These are phyloP conservation scores for Aspergillus tanneri DNA, from an alignment of 2,329 filamentous ascomycete species.

Conservation along the genomic window DNA sequence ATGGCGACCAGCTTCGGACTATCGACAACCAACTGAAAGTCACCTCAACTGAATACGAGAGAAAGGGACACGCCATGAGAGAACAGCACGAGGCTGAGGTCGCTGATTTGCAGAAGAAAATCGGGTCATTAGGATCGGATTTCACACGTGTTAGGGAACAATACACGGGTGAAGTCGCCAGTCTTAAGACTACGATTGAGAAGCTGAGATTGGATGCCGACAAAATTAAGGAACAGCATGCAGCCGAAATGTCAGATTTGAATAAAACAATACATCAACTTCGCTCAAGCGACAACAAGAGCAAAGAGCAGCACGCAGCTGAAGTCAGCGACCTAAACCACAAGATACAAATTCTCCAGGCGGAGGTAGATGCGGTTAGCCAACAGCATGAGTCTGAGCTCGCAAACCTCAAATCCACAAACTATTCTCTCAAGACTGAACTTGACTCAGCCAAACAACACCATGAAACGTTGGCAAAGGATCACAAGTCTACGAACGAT, in stretches of 20 bases:
- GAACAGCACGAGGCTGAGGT: conserved; percentile 59
- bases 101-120: conserved; percentile 61
- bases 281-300: conserved; percentile 50
- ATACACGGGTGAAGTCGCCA: conserved; percentile 57
- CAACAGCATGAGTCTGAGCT: conserved; percentile 56
- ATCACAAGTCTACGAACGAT: conserved; percentile 58
- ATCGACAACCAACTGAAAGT: conserved; percentile 51
- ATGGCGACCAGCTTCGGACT: conserved; percentile 48
- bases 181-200: conserved; percentile 58
- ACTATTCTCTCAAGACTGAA: conserved; percentile 55
- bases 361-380: conserved; percentile 31
- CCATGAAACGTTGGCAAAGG: conserved; percentile 59
- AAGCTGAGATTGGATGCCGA: conserved; percentile 52
- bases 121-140: conserved; percentile 58
- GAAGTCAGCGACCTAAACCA: conserved; percentile 59
- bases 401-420: conserved; percentile 58
- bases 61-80: conserved; percentile 37
- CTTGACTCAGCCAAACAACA: conserved; percentile 30
- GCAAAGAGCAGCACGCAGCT: conserved; percentile 51
- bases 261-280: conserved; percentile 60
- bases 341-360: conserved; percentile 58
- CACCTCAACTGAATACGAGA: conserved; percentile 42
- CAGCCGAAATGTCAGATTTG: conserved; percentile 61
- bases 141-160: conserved; percentile 50
- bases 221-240: conserved; percentile 60